Evolutionary conservation across 1,139 yeast genomes (phyloP).

Genomic region (Yamadazyma spencermartinsiae): DNA sequence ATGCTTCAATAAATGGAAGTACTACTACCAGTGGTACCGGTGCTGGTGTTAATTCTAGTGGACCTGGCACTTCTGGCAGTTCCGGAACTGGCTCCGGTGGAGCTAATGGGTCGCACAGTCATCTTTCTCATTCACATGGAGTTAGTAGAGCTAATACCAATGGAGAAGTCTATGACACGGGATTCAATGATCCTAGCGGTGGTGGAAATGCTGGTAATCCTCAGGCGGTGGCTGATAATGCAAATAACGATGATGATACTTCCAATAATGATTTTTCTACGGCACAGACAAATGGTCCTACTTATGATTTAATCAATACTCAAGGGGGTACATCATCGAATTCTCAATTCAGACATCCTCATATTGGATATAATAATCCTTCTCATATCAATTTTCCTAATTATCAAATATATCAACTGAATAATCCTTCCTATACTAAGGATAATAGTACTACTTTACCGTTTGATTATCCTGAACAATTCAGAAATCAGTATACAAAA

Average conservation of each 20-base stretch:
- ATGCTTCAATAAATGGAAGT: constrained; percentile 4
- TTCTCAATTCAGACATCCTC: constrained; percentile 24
- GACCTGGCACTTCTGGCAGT: constrained; percentile 1
- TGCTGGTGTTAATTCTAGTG: constrained; percentile 1
- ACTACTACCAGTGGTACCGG: constrained; percentile 6
- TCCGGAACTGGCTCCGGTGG: constrained; percentile 1
- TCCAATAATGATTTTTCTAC: constrained; percentile 9
- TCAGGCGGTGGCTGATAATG: constrained; percentile 7
- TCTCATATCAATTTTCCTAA: constrained; percentile 11
- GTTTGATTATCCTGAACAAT: constrained; percentile 28
- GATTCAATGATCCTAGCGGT: constrained; percentile 14
- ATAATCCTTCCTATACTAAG: constrained; percentile 5
- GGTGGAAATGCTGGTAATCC: constrained; percentile 4
- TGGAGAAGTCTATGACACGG: constrained; percentile 18
- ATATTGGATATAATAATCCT: constrained; percentile 5
- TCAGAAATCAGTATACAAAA: constrained; percentile 28
- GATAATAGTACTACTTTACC: constrained; percentile 10
- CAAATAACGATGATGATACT: constrained; percentile 8
- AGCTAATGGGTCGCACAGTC: neutral
- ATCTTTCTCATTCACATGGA: constrained; percentile 4
- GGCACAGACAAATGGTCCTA: constrained; percentile 12
- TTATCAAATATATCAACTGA: constrained; percentile 12
- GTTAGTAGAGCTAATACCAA: constrained; percentile 14
- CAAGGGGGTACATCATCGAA: constrained; percentile 13
- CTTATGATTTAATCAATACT: constrained; percentile 28